A percentile compares a stretch with the other conserved stretches of the same genome.
phyloP scores from a whole-genome alignment of 495 filamentous ascomycete species.

The Hyaloscypha bicolor region DNA sequence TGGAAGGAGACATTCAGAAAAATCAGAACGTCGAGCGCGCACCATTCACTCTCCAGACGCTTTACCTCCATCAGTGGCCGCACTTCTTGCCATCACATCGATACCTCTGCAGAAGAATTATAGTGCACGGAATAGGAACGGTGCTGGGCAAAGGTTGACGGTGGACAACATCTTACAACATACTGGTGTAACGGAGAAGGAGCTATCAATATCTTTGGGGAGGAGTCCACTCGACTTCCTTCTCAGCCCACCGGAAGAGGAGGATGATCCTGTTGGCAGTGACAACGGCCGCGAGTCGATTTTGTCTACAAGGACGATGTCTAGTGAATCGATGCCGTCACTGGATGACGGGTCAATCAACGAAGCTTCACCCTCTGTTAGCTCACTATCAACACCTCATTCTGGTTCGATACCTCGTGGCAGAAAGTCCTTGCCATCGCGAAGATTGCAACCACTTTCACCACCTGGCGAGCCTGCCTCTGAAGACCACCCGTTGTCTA shows the following conservation, averaged over 20 bases:
- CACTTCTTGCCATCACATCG: slow-evolving; percentile 59
- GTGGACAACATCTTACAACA: slow-evolving; percentile 52
- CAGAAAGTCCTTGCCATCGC: slow-evolving; percentile 36
- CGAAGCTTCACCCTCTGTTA: slow-evolving; percentile 33
- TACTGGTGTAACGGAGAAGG: slow-evolving; percentile 50
- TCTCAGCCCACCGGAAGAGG: slow-evolving; percentile 56
- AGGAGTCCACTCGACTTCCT: slow-evolving; percentile 54
- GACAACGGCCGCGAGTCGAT: slow-evolving; percentile 41
- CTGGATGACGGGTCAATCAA: slow-evolving; percentile 52
- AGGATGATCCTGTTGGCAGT: slow-evolving; percentile 47
- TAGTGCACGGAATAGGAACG: slow-evolving; percentile 17
- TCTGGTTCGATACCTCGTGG: slow-evolving; percentile 26
- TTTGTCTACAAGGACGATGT: slow-evolving; percentile 54
- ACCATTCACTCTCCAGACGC: slow-evolving; percentile 50
- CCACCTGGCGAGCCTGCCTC: slow-evolving; percentile 14
- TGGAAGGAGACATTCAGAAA: slow-evolving; percentile 15
- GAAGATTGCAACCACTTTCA: slow-evolving; percentile 36
- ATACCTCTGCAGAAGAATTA: slow-evolving; percentile 52
- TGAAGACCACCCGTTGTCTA: slow-evolving; percentile 50
- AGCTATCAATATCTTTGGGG: slow-evolving; percentile 47
- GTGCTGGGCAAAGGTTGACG: slow-evolving; percentile 48
- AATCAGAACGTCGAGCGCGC: slow-evolving; percentile 29
- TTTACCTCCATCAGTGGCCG: slow-evolving; percentile 60
- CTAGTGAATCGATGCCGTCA: slow-evolving; percentile 64
- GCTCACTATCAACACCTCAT: slow-evolving; percentile 27